Evolutionary conservation across 1,139 yeast genomes (phyloP).

Genomic region (Yamadazyma triangularis): DNA sequence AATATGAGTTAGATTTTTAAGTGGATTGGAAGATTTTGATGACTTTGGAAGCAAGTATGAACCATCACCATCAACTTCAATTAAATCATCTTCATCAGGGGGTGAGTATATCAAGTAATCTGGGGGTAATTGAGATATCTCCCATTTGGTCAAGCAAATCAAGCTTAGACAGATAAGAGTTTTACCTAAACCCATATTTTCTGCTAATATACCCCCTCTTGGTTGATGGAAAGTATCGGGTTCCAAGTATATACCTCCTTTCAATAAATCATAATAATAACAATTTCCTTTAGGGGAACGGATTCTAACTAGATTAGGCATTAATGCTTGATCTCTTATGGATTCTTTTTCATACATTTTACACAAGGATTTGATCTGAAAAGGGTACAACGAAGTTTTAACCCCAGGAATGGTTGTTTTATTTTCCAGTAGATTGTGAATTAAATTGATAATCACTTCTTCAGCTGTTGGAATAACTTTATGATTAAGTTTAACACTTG

Average conservation of each 20-base stretch:
- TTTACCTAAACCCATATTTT: constrained; percentile 76
- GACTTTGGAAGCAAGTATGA: neutral
- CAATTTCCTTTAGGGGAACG: constrained; percentile 14
- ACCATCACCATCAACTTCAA: neutral
- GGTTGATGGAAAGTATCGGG: constrained; percentile 47
- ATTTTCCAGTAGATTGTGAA: constrained; percentile 14
- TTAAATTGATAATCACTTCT: constrained; percentile 14
- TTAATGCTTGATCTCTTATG: constrained; percentile 21
- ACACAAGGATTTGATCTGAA: constrained; percentile 54
- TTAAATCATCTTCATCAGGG: neutral
- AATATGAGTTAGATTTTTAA: constrained; percentile 20
- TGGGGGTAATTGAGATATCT: constrained; percentile 44
- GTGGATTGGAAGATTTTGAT: neutral
- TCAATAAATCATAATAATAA: constrained; percentile 33
- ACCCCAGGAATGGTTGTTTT: constrained; percentile 40
- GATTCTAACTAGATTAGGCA: constrained; percentile 42
- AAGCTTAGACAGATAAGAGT: constrained; percentile 63
- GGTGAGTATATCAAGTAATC: constrained; percentile 14
- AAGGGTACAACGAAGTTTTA: constrained; percentile 47
- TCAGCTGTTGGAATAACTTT: constrained; percentile 14
- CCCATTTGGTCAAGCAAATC: constrained; percentile 51
- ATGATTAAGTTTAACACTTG: constrained; percentile 1
- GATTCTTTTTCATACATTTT: constrained; percentile 57
- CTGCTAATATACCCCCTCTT: constrained; percentile 67
- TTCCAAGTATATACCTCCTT: constrained; percentile 18